Base-by-base conservation (phyloP, 106 monocot genomes). In the Acorus gramineus region DNA sequence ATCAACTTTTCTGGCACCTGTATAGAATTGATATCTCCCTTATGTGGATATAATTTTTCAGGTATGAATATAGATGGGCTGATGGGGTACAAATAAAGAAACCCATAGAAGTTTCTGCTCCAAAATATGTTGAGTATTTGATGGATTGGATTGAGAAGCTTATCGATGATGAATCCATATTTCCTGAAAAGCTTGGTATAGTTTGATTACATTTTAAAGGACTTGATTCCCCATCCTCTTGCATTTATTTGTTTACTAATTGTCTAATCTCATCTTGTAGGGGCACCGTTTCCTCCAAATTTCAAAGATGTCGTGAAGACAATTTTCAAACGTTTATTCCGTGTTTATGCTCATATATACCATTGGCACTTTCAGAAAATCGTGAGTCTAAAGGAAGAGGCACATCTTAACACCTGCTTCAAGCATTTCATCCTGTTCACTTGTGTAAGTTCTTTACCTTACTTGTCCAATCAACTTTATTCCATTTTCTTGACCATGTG, bases 11-110 rank as follows among this genome's bases (percentile, higher is more conserved):
- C 28, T 28, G 28, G 28, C 28, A 28, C 28, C 28, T 28, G 28
- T 28, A 28, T 28, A 28, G 28, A 28, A 28, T 28, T 28, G 8
- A 51, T 6, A 3, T 49, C 11, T 8, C 54, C 2, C 14, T n/a
- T 55, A 8, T 44, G 43, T 44, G 6, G 42, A 11, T 50, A 9
- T 6, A 49, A 60, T 43, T 49, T 51, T 84, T 78, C 78, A 96
- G 96, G 75, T 96, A 96, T 57, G 96, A 96, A 70, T 96, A 96
- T 61, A 76, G 91, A 67, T 91, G 96, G 96, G 96, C 96, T 54
- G 96, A 96, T 85, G 96, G 96, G 67, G 96, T 96, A 53, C 91
- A 91, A 65, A 96, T 96, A 83, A 96, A 96, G 80, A 96, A 91
- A 69, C 96, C 96, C 5, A 91, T 96, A 55, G 91, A 96, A 83